These are phyloP conservation scores for Raffaelea deltoideospora DNA, from an alignment of 2,329 filamentous ascomycete species.

Conservation along the genomic window DNA sequence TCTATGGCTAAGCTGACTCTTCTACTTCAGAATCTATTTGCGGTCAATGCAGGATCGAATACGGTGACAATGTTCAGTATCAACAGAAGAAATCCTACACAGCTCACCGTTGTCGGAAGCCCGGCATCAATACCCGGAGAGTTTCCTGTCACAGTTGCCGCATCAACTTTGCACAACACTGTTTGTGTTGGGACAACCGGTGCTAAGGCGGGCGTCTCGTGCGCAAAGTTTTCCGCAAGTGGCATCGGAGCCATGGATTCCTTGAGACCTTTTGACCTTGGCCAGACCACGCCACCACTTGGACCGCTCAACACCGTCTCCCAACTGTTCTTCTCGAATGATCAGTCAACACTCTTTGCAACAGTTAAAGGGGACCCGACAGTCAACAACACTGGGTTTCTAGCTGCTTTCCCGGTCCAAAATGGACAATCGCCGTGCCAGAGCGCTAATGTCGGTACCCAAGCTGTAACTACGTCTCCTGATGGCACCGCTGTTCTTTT, in stretches of 20 bases:
- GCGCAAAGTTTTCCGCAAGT: conserved; percentile 20
- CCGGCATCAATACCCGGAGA: conserved; percentile 30
- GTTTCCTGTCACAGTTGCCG: conserved; percentile 36
- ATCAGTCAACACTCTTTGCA: conserved; percentile 34
- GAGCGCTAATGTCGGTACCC: conserved; percentile 9
- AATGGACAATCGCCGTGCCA: conserved; percentile 2
- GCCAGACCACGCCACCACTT: conserved; percentile 40
- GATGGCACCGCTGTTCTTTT: conserved; percentile 40
- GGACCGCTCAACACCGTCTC: conserved; percentile 45
- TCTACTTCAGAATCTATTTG: conserved; percentile 30
- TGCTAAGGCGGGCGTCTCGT: conserved; percentile 27
- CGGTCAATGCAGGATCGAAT: conserved; percentile 37
- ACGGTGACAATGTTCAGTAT: conserved; percentile 34
- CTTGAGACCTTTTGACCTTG: conserved; percentile 30
- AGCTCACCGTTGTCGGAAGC: conserved; percentile 16
- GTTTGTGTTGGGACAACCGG: conserved; percentile 33
- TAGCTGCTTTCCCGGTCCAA: conserved; percentile 33
- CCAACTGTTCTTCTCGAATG: conserved; percentile 42
- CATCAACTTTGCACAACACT: conserved; percentile 24
- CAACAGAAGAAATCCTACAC: conserved; percentile 22
- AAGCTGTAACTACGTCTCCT: conserved; percentile 26
- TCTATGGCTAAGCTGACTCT: neutral
- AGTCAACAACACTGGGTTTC: conserved; percentile 39
- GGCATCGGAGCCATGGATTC: conserved; percentile 28
- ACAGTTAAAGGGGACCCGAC: conserved; percentile 46